Base-by-base conservation (phyloP, 805 yeast genomes). In the Candida sonorensis region DNA sequence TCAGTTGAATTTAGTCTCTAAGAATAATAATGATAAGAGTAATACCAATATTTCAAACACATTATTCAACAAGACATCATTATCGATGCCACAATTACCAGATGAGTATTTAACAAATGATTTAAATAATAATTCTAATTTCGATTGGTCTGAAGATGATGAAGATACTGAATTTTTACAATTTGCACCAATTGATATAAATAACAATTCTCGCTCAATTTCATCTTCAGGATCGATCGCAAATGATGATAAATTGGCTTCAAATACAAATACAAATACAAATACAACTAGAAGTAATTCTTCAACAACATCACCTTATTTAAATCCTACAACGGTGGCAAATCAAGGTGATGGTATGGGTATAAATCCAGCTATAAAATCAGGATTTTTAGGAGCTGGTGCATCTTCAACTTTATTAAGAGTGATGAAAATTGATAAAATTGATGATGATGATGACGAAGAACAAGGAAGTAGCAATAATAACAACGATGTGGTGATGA, bases 321-420 rank as follows among this genome's bases (percentile, higher is more conserved):
- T 48, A 16, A 42, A 43, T 17, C 45, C 53, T 2, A 29, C 40
- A n/a, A n/a, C n/a, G n/a, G n/a, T n/a, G n/a, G n/a, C n/a, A n/a
- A n/a, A n/a, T n/a, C n/a, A n/a, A n/a, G 50, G 59, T 30, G 83
- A 78, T 50, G 82, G 83, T 9, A 77, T 78, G 83, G 82, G 79
- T 1, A 81, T 78, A 2, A 66, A 72, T 29, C 71, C 76, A 17
- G 43, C 50, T 16, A 32, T 49, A 13, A 57, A 54, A 26, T 69
- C 69, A 18, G 85, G 86, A 1, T 78, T 74, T 48, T 72, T 73
- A 42, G 87, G 87, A 2, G 67, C 70, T 10, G 81, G 77, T 7
- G 76, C 86, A 4, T 65, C 75, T 37, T 68, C 79, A 2, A 72
- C 73, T 7, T 57, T 75, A 13, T 51, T 79, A 26, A 40, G 54